Conservation (phyloP, 345 rosid species). For the Eucalyptus cladocalyx region DNA sequence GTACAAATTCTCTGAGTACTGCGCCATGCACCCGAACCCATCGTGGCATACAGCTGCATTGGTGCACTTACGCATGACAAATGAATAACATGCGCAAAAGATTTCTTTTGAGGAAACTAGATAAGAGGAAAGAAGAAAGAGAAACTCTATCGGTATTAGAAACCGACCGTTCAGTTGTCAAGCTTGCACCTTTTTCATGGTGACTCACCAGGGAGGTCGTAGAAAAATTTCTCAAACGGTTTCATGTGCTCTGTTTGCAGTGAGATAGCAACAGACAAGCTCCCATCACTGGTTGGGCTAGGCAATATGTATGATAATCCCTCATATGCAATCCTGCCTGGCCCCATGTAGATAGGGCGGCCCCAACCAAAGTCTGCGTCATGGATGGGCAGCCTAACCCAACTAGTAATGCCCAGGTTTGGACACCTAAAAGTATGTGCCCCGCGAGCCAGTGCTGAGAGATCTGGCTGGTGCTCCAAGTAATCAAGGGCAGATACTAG, state of each 20-base stretch:
- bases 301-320: constrained; percentile 72
- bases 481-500: constrained; percentile 86
- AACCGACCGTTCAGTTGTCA: neutral
- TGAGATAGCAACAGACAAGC: constrained; percentile 68
- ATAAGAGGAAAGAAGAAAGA: neutral
- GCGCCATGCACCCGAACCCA: neutral
- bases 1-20: neutral
- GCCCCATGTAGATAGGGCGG: constrained; percentile 84
- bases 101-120: neutral
- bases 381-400: constrained; percentile 79
- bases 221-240: constrained; percentile 47
- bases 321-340: constrained; percentile 77
- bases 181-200: neutral
- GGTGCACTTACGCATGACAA: neutral
- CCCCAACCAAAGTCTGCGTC: constrained; percentile 98
- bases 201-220: constrained; percentile 1
- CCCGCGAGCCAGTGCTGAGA: constrained; percentile 64
- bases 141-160: neutral
- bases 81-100: neutral
- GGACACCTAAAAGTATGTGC: constrained; percentile 81
- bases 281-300: constrained; percentile 64
- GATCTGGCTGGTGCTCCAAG: constrained; percentile 79
- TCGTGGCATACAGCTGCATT: neutral
- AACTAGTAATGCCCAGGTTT: constrained; percentile 67
- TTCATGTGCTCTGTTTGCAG: constrained; percentile 74